Percentiles rank a stretch among this genome's conserved stretches.
Evolutionary conservation across 768 basidiomycete genomes (phyloP).

Genomic region (Phaffia australis): DNA sequence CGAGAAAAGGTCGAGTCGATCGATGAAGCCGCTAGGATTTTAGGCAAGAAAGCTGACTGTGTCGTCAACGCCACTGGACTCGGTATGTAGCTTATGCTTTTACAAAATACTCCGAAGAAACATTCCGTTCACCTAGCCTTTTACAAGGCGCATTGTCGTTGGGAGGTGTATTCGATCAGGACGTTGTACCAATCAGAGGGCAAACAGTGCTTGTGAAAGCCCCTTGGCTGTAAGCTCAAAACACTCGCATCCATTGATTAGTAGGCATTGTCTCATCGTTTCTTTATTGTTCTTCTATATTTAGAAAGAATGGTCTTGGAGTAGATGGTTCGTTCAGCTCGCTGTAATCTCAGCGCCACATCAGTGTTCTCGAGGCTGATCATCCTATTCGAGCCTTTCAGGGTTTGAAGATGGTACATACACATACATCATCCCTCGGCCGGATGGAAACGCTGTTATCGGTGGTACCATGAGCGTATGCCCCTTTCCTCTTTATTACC

Average conservation of each 20-base stretch:
- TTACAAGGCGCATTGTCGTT: slow-evolving; percentile 54
- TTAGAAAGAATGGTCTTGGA: background rate
- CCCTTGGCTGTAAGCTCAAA: slow-evolving; percentile 49
- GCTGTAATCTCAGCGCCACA: too few species aligned
- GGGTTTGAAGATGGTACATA: slow-evolving; percentile 19
- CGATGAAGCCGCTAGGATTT: slow-evolving; percentile 43
- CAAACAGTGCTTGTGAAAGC: slow-evolving; percentile 70
- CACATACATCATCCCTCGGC: slow-evolving; percentile 57
- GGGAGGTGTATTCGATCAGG: slow-evolving; percentile 68
- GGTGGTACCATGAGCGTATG: slow-evolving; percentile 49
- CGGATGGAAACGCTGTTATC: slow-evolving; percentile 45
- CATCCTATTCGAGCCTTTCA: background rate
- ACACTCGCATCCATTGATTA: too few species aligned
- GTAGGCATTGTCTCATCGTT: background rate
- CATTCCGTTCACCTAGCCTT: too few species aligned
- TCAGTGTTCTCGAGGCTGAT: too few species aligned
- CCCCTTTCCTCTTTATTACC: background rate
- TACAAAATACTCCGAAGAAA: background rate
- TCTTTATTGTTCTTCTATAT: background rate
- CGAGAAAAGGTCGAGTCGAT: slow-evolving; percentile 42
- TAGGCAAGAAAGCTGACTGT: slow-evolving; percentile 36
- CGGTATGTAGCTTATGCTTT: slow-evolving; percentile 33
- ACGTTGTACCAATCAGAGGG: slow-evolving; percentile 65
- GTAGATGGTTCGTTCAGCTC: too few species aligned
- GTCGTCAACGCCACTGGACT: slow-evolving; percentile 52